phyloP scores from a whole-genome alignment of 805 yeast genomes.

The Wickerhamomyces alni region DNA sequence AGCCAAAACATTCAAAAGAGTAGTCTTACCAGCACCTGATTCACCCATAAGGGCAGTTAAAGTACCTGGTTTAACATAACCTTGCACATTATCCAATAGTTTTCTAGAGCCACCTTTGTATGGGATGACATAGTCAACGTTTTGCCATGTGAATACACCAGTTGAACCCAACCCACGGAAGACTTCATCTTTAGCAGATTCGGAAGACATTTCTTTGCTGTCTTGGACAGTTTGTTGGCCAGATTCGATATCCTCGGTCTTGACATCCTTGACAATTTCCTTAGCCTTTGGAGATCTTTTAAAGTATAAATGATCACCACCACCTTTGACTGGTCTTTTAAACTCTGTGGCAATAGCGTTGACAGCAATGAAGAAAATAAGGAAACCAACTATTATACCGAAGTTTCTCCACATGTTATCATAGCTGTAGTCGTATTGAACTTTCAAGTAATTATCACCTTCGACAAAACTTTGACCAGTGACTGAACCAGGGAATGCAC shows the following conservation, averaged over 20 bases:
- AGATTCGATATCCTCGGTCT: slow-evolving; percentile 7
- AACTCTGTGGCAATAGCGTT: slow-evolving; percentile 49
- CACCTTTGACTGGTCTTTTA: slow-evolving; percentile 34
- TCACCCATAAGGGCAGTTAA: slow-evolving; percentile 68
- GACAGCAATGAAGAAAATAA: slow-evolving; percentile 43
- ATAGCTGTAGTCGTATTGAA: slow-evolving; percentile 45
- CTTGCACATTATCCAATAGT: slow-evolving; percentile 56
- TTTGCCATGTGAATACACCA: slow-evolving; percentile 27
- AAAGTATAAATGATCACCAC: slow-evolving; percentile 40
- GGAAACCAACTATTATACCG: slow-evolving; percentile 56
- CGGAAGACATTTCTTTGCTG: slow-evolving; percentile 1
- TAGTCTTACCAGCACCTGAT: slow-evolving; percentile 73
- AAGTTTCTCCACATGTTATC: slow-evolving; percentile 76
- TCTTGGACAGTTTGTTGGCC: slow-evolving; percentile 27
- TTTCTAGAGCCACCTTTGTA: slow-evolving; percentile 34
- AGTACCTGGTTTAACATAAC: slow-evolving; percentile 75
- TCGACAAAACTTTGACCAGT: slow-evolving; percentile 47
- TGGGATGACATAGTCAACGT: slow-evolving; percentile 29
- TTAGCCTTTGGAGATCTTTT: slow-evolving; percentile 33
- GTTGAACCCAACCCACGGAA: slow-evolving; percentile 24
- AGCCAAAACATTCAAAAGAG: slow-evolving; percentile 54
- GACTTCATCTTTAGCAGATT: slow-evolving; percentile 6
- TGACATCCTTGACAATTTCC: not conserved
- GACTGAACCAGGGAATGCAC: slow-evolving; percentile 55
- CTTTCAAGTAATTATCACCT: slow-evolving; percentile 53